Conservation (phyloP, 208 protist genomes). For the Acanthamoeba royreba region DNA sequence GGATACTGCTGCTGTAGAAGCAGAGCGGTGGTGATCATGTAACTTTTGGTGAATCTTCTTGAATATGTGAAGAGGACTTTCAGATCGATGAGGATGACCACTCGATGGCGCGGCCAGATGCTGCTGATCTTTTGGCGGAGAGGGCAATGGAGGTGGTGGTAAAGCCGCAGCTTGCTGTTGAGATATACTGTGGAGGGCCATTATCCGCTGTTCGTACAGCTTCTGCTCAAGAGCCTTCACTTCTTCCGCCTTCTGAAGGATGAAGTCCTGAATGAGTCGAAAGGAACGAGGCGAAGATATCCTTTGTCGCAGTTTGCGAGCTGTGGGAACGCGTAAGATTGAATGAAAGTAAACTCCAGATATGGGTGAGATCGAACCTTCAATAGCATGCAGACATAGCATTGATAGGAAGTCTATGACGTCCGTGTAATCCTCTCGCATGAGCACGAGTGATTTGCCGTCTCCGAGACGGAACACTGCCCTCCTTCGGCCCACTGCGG, state of each 20-base stretch:
- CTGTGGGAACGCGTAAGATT: neutral
- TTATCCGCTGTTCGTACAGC: neutral
- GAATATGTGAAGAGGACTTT: too few relatives aligned
- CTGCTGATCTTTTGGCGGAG: too few relatives aligned
- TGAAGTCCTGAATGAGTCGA: neutral
- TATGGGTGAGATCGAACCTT: slow-evolving; percentile 70
- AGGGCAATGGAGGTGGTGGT: too few relatives aligned
- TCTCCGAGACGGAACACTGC: slow-evolving; percentile 85
- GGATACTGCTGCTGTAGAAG: too few relatives aligned
- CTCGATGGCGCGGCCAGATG: too few relatives aligned
- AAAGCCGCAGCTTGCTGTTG: too few relatives aligned
- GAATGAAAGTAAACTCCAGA: neutral
- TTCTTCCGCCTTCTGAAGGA: neutral
- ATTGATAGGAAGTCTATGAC: slow-evolving; percentile 87
- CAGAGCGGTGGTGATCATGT: too few relatives aligned
- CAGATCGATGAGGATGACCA: too few relatives aligned
- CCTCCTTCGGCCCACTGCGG: slow-evolving; percentile 58
- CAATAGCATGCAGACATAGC: slow-evolving; percentile 88
- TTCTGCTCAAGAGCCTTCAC: neutral
- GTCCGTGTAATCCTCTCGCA: slow-evolving; percentile 87
- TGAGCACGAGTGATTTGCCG: slow-evolving; percentile 85
- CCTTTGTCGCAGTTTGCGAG: neutral
- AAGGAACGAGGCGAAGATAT: neutral
- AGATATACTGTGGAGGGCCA: neutral
- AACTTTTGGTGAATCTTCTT: too few relatives aligned